A percentile compares a stretch with the other conserved stretches of the same genome.
These are phyloP conservation scores for Monosporascus cannonballus DNA, from an alignment of 2,329 filamentous ascomycete genomes.

Conservation along the genomic window DNA sequence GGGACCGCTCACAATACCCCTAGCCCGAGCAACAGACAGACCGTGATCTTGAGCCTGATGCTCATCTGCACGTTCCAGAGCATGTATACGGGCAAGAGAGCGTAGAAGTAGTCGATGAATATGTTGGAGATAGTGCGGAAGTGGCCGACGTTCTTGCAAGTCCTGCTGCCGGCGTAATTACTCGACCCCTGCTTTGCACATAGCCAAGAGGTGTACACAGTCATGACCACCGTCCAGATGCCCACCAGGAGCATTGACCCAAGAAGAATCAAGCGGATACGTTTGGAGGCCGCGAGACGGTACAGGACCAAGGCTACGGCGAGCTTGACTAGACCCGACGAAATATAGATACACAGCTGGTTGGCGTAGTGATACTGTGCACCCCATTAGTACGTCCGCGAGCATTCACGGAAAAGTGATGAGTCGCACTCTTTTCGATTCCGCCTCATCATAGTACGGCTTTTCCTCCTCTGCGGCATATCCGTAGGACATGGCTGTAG, in stretches of 20 bases:
- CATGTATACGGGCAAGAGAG: slow-evolving; percentile 23
- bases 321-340: slow-evolving; percentile 26
- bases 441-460: slow-evolving; percentile 17
- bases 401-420: not conserved
- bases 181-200: slow-evolving; percentile 22
- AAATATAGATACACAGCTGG: slow-evolving; percentile 24
- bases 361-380: slow-evolving; percentile 24
- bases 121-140: slow-evolving; percentile 29
- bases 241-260: slow-evolving; percentile 21
- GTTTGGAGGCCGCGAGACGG: slow-evolving; percentile 19
- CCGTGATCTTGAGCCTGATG: slow-evolving; percentile 19
- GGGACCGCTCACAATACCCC: slow-evolving; percentile 23
- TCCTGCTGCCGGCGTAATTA: slow-evolving; percentile 22
- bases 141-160: slow-evolving; percentile 22
- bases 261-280: slow-evolving; percentile 17
- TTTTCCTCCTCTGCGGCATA: slow-evolving; percentile 20
- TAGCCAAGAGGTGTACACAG: slow-evolving; percentile 23
- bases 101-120: slow-evolving; percentile 29
- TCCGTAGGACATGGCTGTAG: slow-evolving; percentile 24
- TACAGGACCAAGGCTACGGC: slow-evolving; percentile 28
- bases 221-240: slow-evolving; percentile 26
- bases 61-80: slow-evolving; percentile 23
- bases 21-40: slow-evolving; percentile 23
- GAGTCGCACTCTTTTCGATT: slow-evolving; percentile 9
- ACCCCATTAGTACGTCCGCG: not conserved